Evolutionary conservation across 805 yeast species (phyloP).

Genomic region (Naumovozyma castellii): DNA sequence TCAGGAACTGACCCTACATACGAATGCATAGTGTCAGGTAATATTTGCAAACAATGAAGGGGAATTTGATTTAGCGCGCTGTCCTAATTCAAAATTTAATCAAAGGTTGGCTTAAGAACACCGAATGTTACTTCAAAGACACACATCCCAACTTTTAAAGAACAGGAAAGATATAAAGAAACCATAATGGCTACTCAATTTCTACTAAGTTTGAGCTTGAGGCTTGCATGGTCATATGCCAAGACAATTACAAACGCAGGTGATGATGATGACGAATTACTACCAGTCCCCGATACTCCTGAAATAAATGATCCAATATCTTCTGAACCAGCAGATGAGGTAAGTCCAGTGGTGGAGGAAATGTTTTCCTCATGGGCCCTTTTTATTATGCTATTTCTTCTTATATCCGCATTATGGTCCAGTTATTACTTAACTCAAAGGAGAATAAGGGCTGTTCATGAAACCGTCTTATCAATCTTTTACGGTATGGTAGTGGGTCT

Average conservation of each 20-base stretch:
- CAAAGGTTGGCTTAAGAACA: too few relatives aligned
- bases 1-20: too few relatives aligned
- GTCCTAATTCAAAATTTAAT: too few relatives aligned
- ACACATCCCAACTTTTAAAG: too few relatives aligned
- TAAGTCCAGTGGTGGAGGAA: constrained; percentile 87
- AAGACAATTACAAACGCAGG: constrained; percentile 6
- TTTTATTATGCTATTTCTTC: constrained; percentile 68
- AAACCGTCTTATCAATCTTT: constrained; percentile 89
- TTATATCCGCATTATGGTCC: constrained; percentile 90
- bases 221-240: constrained; percentile 9
- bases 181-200: constrained; percentile 9
- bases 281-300: constrained; percentile 28
- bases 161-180: too few relatives aligned
- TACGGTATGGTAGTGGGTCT: constrained; percentile 96
- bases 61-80: not conserved
- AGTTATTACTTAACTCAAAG: constrained; percentile 86
- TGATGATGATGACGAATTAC: constrained; percentile 31
- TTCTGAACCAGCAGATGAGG: constrained; percentile 51
- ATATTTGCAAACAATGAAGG: too few relatives aligned
- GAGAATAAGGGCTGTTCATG: constrained; percentile 92
- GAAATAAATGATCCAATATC: constrained; percentile 29
- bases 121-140: too few relatives aligned
- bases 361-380: constrained; percentile 97
- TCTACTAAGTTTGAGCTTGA: constrained; percentile 9
- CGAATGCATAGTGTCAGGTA: too few relatives aligned